phyloP scores from a whole-genome alignment of 306 rosid species.

The Glycine tomentella region DNA sequence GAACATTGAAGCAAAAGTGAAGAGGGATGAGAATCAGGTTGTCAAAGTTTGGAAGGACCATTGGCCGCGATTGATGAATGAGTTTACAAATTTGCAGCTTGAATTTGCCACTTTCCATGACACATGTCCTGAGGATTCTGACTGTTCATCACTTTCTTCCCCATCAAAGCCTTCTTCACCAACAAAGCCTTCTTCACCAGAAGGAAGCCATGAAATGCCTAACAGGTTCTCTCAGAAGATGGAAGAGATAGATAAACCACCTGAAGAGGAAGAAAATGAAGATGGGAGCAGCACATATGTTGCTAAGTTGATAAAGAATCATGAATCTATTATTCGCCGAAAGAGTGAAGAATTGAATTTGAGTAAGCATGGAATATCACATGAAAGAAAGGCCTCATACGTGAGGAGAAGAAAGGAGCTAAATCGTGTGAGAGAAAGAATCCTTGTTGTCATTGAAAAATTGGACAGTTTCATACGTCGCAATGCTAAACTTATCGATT shows the following conservation, averaged over 20 bases:
- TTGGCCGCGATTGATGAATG: constrained; percentile 69
- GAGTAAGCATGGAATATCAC: constrained; percentile 51
- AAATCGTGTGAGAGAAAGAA: constrained; percentile 48
- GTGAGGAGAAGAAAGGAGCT: constrained; percentile 53
- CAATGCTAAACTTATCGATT: constrained; percentile 48
- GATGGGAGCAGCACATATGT: constrained; percentile 52
- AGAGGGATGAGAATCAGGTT: constrained; percentile 51
- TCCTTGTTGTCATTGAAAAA: constrained; percentile 53
- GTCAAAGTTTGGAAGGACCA: constrained; percentile 45
- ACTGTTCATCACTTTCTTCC: constrained; percentile 38
- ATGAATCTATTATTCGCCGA: constrained; percentile 65
- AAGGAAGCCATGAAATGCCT: constrained; percentile 28
- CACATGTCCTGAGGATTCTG: constrained; percentile 45
- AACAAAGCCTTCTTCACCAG: constrained; percentile 44
- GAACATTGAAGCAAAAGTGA: constrained; percentile 50
- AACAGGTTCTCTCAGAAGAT: constrained; percentile 19
- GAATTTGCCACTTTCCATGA: constrained; percentile 56
- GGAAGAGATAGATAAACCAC: constrained; percentile 35
- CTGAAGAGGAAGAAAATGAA: constrained; percentile 48
- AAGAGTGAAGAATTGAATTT: constrained; percentile 65
- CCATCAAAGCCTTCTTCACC: constrained; percentile 49
- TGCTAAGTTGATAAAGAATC: constrained; percentile 75
- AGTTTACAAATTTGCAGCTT: constrained; percentile 52
- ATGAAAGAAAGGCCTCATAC: constrained; percentile 48
- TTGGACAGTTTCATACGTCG: constrained; percentile 54